These are phyloP conservation scores for Parasarocladium wereldwijsianum DNA, from an alignment of 2,329 filamentous ascomycete species.

Conservation along the genomic window DNA sequence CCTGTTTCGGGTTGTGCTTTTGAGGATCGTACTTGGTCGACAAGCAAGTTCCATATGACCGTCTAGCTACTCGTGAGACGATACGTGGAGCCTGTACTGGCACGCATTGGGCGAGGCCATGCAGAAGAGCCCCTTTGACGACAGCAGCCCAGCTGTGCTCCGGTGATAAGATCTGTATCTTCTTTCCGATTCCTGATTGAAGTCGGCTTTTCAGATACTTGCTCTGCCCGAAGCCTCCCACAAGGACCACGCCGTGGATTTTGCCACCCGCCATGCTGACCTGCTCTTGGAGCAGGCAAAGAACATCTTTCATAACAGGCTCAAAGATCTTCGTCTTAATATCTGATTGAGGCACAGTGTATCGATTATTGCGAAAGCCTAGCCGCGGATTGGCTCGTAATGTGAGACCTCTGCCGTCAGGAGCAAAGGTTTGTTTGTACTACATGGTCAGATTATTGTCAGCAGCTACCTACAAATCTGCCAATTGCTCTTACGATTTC, in stretches of 20 bases:
- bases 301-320: slow-evolving; percentile 26
- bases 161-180: slow-evolving; percentile 30
- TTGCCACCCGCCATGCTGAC: slow-evolving; percentile 19
- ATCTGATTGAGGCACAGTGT: slow-evolving; percentile 31
- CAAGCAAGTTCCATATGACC: slow-evolving; percentile 22
- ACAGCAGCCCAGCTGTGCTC: slow-evolving; percentile 34
- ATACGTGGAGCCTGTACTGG: slow-evolving; percentile 14
- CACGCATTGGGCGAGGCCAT: slow-evolving; percentile 18
- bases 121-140: slow-evolving; percentile 33
- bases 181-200: slow-evolving; percentile 16
- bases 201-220: slow-evolving; percentile 28
- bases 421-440: slow-evolving; percentile 23
- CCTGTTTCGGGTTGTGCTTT: slow-evolving; percentile 20
- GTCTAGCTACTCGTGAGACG: slow-evolving; percentile 20
- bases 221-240: slow-evolving; percentile 33
- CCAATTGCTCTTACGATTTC: slow-evolving; percentile 19
- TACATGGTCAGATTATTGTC: slow-evolving; percentile 10
- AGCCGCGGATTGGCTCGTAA: slow-evolving; percentile 20
- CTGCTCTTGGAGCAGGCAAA: slow-evolving; percentile 25
- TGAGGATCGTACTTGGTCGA: slow-evolving; percentile 19
- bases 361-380: slow-evolving; percentile 16
- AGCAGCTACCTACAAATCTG: slow-evolving; percentile 4
- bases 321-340: slow-evolving; percentile 45
- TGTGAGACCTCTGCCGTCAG: slow-evolving; percentile 18
- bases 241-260: slow-evolving; percentile 26